A percentile compares a stretch with the other conserved stretches of the same genome.
These are phyloP conservation scores for Phytophthora pluvialis DNA, from an alignment of 352 stramenopile species.

Conservation along the genomic window DNA sequence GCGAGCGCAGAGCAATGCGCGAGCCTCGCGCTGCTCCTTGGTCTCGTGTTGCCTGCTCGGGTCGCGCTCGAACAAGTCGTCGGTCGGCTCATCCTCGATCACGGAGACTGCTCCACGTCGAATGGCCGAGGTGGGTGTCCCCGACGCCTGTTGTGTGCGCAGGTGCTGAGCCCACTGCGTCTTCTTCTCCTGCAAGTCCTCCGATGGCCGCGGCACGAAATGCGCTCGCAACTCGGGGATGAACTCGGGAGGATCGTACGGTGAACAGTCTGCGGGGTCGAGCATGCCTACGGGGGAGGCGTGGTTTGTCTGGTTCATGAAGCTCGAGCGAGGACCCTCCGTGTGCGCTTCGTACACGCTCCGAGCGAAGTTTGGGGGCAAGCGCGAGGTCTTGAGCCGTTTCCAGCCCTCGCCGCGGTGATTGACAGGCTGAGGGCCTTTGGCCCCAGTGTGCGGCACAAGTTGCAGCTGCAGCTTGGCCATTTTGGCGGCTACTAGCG, in stretches of 20 bases:
- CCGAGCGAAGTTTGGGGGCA: conserved; percentile 69
- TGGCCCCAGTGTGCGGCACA: conserved; percentile 1
- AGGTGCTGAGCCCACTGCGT: conserved; percentile 50
- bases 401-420: conserved; percentile 75
- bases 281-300: conserved; percentile 73
- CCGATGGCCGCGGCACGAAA: conserved; percentile 57
- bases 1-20: conserved; percentile 67
- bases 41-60: conserved; percentile 31
- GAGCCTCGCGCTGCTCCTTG: conserved; percentile 55
- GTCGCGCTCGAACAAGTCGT: conserved; percentile 56
- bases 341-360: conserved; percentile 63
- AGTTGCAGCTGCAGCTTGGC: conserved; percentile 60
- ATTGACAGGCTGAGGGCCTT: conserved; percentile 11
- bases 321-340: conserved; percentile 60
- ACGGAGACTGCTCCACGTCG: conserved; percentile 26
- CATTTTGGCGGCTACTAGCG: conserved; percentile 63
- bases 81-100: conserved; percentile 18
- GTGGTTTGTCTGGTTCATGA: conserved; percentile 74
- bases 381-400: conserved; percentile 58
- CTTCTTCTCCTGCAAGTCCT: conserved; percentile 73
- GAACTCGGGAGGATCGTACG: conserved; percentile 65
- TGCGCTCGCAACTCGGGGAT: conserved; percentile 64
- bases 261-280: conserved; percentile 62
- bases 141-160: conserved; percentile 19
- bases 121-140: conserved; percentile 9